Evolutionary conservation across 257 asterid species (phyloP), one percentile per base, ranked within the genome.

Genomic region (Fraxinus anomala): DNA sequence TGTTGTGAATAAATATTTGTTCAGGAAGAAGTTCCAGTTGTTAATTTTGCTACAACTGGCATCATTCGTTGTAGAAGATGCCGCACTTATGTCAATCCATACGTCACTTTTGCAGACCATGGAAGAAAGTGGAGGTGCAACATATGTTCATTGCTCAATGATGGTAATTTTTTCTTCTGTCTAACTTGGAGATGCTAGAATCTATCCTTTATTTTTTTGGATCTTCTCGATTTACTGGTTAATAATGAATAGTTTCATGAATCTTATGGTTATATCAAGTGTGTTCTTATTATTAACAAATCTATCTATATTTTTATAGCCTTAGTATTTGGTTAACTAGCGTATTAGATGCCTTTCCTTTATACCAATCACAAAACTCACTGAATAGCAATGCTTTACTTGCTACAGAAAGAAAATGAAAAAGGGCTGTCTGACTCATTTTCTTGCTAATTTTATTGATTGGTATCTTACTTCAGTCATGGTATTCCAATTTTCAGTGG

Each of bases 91-190:
- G 87, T 93, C 78, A 93, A 93, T 80, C 98, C 98, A 7, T 90
- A 77, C 63, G 92, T 89, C 82, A 68, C 91, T n/a, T 93, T 92
- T 83, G 81, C 91, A 36, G 97, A 93, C 54, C 83, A 86, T 82
- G 98, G 97, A 78, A 89, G 93, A 83, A 90, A 87, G 86, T 93
- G 98, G 98, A 89, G 85, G 77, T 93, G 98, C 88, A 93, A 93
- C 81, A 90, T 93, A 68, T 92, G 98, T 80, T 84, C 94, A 30
- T 82, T 86, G 76, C 89, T 86, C 71, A 94, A 94, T 83, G 92
- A 94, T 70, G 98, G 97, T 92, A 82, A 77, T 31, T 77, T 44
- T 80, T 70, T 36, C 71, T 61, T 67, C n/a, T 26, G 75, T 31
- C 34, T 7, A 65, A 61, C 51, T 82, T 59, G 66, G 8, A 7